Percentiles rank a stretch among this genome's conserved stretches.
These are phyloP conservation scores for Casuarina glauca DNA, from an alignment of 306 rosid species.

Conservation along the genomic window DNA sequence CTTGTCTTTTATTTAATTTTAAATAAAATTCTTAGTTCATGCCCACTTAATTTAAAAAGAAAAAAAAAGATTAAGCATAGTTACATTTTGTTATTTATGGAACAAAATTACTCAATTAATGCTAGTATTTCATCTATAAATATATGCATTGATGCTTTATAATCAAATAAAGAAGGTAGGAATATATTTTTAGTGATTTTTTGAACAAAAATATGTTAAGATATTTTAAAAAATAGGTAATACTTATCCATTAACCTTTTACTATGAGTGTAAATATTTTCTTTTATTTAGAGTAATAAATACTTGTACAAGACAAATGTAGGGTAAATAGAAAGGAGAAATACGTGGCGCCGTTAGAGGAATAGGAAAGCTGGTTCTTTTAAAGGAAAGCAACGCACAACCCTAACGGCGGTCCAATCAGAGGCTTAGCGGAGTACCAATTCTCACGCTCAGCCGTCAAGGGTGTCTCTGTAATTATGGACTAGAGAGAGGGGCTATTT, in stretches of 20 bases:
- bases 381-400: not conserved
- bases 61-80: no score
- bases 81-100: no score
- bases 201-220: no score
- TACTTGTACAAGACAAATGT: not conserved
- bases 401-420: not conserved
- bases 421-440: not conserved
- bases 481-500: not conserved
- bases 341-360: not conserved
- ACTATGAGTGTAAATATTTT: not conserved
- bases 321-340: not conserved
- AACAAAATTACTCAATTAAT: no score
- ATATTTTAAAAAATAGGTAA: no score
- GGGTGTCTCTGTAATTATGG: constrained; percentile 28
- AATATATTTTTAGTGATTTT: no score
- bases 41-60: no score
- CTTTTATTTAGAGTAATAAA: not conserved
- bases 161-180: no score
- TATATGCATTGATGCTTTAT: no score
- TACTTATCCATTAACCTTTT: not conserved
- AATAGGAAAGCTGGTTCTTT: not conserved
- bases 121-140: no score
- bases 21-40: no score
- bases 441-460: not conserved
- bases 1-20: no score